These are phyloP conservation scores for Suillus subluteus DNA, from an alignment of 768 basidiomycete species.

Conservation along the genomic window DNA sequence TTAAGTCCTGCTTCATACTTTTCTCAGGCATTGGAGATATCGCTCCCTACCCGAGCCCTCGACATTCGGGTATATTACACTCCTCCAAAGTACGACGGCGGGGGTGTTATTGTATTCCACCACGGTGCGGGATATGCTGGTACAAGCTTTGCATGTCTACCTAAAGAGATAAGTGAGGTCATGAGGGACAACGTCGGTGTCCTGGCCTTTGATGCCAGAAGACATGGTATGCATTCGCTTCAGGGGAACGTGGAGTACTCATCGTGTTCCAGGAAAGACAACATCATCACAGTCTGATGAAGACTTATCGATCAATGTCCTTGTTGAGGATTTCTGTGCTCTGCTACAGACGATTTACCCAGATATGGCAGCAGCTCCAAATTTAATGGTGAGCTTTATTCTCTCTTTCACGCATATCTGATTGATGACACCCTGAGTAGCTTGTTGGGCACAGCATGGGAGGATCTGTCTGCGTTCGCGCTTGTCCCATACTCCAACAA, in stretches of 20 bases:
- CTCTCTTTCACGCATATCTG: slow-evolving; percentile 3
- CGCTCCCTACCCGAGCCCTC: slow-evolving; percentile 61
- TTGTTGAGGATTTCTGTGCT: slow-evolving; percentile 75
- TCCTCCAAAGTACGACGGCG: slow-evolving; percentile 50
- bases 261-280: slow-evolving; percentile 28
- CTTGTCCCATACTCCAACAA: slow-evolving; percentile 67
- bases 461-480: slow-evolving; percentile 81
- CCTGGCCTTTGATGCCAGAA: slow-evolving; percentile 78
- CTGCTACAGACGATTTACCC: slow-evolving; percentile 74
- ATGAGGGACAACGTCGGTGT: slow-evolving; percentile 79
- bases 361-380: slow-evolving; percentile 62
- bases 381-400: slow-evolving; percentile 62
- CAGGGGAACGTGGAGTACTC: slow-evolving; percentile 1
- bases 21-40: slow-evolving; percentile 75
- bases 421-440: slow-evolving; percentile 37
- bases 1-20: slow-evolving; percentile 82
- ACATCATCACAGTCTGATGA: slow-evolving; percentile 28
- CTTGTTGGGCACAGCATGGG: slow-evolving; percentile 98
- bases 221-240: slow-evolving; percentile 69
- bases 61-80: slow-evolving; percentile 86
- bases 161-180: slow-evolving; percentile 69
- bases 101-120: slow-evolving; percentile 85
- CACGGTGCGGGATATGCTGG: slow-evolving; percentile 95
- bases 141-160: slow-evolving; percentile 87
- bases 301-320: slow-evolving; percentile 65